Evolutionary conservation across 2,329 filamentous ascomycete species (phyloP).

Genomic region (Colletotrichum sojae): DNA sequence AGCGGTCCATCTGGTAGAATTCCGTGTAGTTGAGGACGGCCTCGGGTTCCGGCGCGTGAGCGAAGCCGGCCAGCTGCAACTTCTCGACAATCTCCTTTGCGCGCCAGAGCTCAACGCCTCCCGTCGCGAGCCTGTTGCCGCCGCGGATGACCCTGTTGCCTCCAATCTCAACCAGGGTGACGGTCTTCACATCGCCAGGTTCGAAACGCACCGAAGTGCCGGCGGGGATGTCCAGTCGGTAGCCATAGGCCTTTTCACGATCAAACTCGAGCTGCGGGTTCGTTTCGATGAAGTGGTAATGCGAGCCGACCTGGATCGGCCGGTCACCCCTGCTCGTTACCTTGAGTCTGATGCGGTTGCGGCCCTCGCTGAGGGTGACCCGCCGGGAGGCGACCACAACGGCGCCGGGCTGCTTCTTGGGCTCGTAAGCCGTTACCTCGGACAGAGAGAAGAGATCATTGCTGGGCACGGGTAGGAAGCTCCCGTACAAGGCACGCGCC

Average conservation of each 20-base stretch:
- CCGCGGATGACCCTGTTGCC: slow-evolving; percentile 85
- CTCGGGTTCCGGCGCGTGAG: slow-evolving; percentile 79
- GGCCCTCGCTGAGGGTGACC: slow-evolving; percentile 80
- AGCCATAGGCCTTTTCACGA: slow-evolving; percentile 85
- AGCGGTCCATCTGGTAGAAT: slow-evolving; percentile 79
- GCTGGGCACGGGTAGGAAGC: slow-evolving; percentile 86
- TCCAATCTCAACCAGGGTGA: slow-evolving; percentile 89
- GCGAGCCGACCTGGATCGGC: slow-evolving; percentile 92
- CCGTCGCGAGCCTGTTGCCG: slow-evolving; percentile 85
- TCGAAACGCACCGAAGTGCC: slow-evolving; percentile 95
- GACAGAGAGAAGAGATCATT: slow-evolving; percentile 77
- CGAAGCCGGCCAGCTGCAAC: slow-evolving; percentile 81
- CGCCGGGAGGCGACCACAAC: slow-evolving; percentile 78
- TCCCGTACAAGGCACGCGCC: slow-evolving; percentile 89
- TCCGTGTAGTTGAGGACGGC: slow-evolving; percentile 68
- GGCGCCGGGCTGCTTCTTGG: slow-evolving; percentile 81
- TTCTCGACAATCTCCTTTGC: slow-evolving; percentile 76
- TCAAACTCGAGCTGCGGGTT: slow-evolving; percentile 94
- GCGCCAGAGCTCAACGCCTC: slow-evolving; percentile 75
- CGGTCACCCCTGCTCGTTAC: slow-evolving; percentile 91
- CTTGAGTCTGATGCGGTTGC: slow-evolving; percentile 79
- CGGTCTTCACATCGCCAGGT: slow-evolving; percentile 91
- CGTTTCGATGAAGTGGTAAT: slow-evolving; percentile 97
- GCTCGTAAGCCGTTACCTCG: slow-evolving; percentile 75
- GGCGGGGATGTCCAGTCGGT: slow-evolving; percentile 88